These are phyloP conservation scores for Juglanconis sp. DNA, from an alignment of 2,329 filamentous ascomycete genomes.

Conservation along the genomic window DNA sequence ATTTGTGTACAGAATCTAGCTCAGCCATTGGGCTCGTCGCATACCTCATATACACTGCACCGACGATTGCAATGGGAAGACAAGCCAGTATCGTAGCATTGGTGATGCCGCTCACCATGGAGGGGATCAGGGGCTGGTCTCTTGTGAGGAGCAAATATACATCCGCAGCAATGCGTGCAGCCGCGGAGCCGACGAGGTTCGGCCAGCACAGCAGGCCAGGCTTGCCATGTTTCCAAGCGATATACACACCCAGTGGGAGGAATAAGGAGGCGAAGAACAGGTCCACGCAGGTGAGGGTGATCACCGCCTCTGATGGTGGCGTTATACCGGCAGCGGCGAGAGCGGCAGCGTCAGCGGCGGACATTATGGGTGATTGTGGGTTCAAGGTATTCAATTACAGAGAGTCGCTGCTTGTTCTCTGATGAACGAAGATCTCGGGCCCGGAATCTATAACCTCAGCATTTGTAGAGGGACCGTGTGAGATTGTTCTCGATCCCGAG, in stretches of 20 bases:
- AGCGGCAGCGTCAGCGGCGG: too few species aligned
- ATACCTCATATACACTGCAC: neutral
- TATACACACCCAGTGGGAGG: neutral
- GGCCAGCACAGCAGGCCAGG: neutral
- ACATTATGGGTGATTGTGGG: too few species aligned
- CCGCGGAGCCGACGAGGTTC: neutral
- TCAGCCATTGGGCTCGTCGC: neutral
- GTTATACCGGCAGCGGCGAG: neutral
- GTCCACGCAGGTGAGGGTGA: neutral
- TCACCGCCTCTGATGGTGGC: neutral
- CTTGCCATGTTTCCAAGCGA: neutral
- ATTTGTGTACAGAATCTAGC: neutral
- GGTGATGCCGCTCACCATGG: neutral
- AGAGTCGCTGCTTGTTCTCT: too few species aligned
- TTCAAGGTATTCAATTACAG: too few species aligned
- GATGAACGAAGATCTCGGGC: too few species aligned
- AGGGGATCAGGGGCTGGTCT: neutral
- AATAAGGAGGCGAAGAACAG: neutral
- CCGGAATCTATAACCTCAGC: too few species aligned
- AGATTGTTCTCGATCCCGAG: too few species aligned
- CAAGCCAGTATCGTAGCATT: neutral
- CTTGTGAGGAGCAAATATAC: neutral
- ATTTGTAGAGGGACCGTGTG: too few species aligned
- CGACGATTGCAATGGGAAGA: neutral
- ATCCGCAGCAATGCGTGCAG: neutral